Conservation (phyloP, 2,329 filamentous ascomycete species). For the Claviceps spartinae region DNA sequence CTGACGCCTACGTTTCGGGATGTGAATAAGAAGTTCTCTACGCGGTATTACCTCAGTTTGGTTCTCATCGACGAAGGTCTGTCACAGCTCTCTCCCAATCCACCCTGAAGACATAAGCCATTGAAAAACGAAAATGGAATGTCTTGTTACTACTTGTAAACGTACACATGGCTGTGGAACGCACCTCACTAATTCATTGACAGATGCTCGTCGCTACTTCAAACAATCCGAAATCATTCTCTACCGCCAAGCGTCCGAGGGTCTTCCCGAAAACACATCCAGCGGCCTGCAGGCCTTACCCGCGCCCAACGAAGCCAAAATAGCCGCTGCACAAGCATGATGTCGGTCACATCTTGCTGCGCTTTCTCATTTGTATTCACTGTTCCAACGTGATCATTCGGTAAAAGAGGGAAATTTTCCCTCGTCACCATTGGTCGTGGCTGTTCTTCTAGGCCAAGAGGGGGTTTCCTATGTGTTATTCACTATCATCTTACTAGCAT, state of each 20-base stretch:
- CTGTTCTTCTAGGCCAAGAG: background rate
- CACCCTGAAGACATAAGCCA: no score
- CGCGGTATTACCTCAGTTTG: constrained; percentile 89
- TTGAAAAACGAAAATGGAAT: no score
- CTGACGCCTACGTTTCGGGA: constrained; percentile 96
- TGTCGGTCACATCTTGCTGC: background rate
- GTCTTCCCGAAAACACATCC: constrained; percentile 17
- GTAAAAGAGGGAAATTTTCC: background rate
- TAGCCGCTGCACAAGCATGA: constrained; percentile 24
- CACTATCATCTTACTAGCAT: constrained; percentile 19
- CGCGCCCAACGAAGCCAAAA: constrained; percentile 31
- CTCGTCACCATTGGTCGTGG: background rate
- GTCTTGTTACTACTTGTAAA: no score
- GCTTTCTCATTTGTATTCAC: background rate
- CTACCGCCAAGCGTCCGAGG: constrained; percentile 64
- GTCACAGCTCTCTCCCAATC: constrained; percentile 10
- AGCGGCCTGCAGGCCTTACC: constrained; percentile 28
- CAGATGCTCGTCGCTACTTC: constrained; percentile 92
- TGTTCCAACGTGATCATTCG: background rate
- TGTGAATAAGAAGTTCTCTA: constrained; percentile 99
- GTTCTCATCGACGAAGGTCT: constrained; percentile 89
- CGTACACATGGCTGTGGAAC: no score
- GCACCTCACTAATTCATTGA: background rate
- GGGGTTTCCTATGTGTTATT: constrained; percentile 7
- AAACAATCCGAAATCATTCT: constrained; percentile 98